Evolutionary conservation across 1,284 basidiomycete species (phyloP), one percentile per base, ranked within the genome.

Genomic region (Leccinum subrobustum): DNA sequence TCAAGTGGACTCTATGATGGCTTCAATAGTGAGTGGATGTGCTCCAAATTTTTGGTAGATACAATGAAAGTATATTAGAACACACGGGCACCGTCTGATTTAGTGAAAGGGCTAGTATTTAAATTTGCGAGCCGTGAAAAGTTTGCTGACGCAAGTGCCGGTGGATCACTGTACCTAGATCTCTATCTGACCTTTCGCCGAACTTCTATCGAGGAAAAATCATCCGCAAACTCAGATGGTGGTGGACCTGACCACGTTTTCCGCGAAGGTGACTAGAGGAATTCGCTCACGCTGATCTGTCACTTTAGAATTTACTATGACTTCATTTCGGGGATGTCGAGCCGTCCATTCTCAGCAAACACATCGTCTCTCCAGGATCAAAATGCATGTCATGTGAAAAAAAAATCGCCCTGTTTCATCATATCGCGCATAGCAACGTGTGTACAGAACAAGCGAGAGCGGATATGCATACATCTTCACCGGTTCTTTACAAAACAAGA

Each of bases 401-500:
- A 64, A 56, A 50, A 42, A 42, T 33, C 44, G 23, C 39, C 63
- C 65, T 56, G 67, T 65, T 70, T 64, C 67, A 60, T 67, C 47
- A 16, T 25, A 18, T 18, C 37, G 31, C 50, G 31, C 51, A 67
- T 14, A 42, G 42, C 54, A 48, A 56, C 16, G 33, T 27, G 9
- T 44, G 42, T 44, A 44, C 42, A 18, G 39, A 11, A 42, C 39
- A 42, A 42, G 6, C 8, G n/a, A 42, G 18, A 18, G n/a, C 9
- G n/a, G 9, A 42, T 31, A 5, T 11, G 11, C 8, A 35, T 37
- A 18, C 44, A 3, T 52, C 11, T 67, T 68, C 58, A 68, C 65
- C 67, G 67, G 58, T 66, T 70, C 67, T 66, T 23, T 29, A 48
- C 0, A 23, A 16, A 8, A 18, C 27, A 1, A 27, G 39, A 42